Percentiles rank a stretch among this genome's conserved stretches.
phyloP scores from a whole-genome alignment of 345 rosid species.

The Eucalyptus fibrosa region DNA sequence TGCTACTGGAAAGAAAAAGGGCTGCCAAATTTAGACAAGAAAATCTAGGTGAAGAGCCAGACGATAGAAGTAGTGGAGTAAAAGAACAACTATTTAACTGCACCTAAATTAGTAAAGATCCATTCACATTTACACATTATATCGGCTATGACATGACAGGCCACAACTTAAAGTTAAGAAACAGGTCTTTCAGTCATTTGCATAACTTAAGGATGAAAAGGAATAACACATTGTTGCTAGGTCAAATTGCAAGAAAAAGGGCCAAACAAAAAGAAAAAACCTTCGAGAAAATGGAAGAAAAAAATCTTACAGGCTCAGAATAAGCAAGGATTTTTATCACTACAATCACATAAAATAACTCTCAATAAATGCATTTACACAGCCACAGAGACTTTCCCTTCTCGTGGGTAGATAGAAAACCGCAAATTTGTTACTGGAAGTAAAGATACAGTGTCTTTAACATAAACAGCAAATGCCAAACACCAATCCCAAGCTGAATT shows the following conservation, averaged over 20 bases:
- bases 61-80: not conserved
- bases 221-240: not conserved
- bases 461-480: not conserved
- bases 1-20: not conserved
- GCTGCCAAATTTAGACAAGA: not conserved
- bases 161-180: not conserved
- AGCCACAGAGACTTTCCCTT: not conserved
- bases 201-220: not conserved
- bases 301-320: not conserved
- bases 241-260: not conserved
- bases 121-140: not conserved
- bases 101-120: not conserved
- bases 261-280: not conserved
- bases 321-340: not conserved
- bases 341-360: not conserved
- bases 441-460: not conserved
- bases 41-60: not conserved
- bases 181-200: not conserved
- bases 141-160: not conserved
- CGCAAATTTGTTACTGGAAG: not conserved
- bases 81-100: not conserved
- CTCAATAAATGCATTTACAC: not conserved
- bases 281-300: not conserved
- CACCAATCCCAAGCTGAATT: not conserved
- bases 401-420: not conserved